Base-by-base conservation (phyloP, 1,284 basidiomycete species). In the Ustilago trichophora region DNA sequence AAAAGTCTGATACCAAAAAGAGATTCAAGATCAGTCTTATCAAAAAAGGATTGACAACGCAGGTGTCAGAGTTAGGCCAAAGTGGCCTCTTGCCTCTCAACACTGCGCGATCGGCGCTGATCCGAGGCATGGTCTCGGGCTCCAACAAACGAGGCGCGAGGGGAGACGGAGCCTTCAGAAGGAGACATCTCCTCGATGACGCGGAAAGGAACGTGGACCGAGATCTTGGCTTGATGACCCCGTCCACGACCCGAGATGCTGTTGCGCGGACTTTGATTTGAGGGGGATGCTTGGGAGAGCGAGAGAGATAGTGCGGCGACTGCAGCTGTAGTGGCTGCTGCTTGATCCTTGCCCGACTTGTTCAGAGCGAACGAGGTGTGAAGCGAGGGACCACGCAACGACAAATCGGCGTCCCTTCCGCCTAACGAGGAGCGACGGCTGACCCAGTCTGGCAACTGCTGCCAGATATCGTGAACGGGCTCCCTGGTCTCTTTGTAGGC, bases 391-490 rank as follows among this genome's bases (percentile, higher is more conserved):
- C 59, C 66, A 18, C 42, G 59, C 43, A 64, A 34, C 29, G 55
- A 69, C 5, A 52, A 16, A 32, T 64, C 60, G 6, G 66, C 66
- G 26, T 60, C 58, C 11, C 66, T 54, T 6, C 66, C 60, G 16
- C 59, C 59, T 16, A 59, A n/a, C 15, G 66, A 69, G 2, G 60
- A 59, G 36, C 60, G 55, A 27, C 56, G 65, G 24, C 65, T 62
- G 32, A 63, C 50, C 65, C 65, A 68, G 34, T 68, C 65, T n/a
- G 65, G 65, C 27, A 68, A 26, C 33, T 68, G 65, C 18, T 68
- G 43, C 65, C 65, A 68, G 18, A 68, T 68, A 33, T 63, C 58
- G 35, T 68, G 65, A 12, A 68, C 58, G 6, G 58, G 58, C 40
- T 57, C 65, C 25, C 42, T 54, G 12, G 41, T 62, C 26, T 68